Conservation (phyloP, 768 basidiomycete genomes). For the Candolleomyces efflorescens region DNA sequence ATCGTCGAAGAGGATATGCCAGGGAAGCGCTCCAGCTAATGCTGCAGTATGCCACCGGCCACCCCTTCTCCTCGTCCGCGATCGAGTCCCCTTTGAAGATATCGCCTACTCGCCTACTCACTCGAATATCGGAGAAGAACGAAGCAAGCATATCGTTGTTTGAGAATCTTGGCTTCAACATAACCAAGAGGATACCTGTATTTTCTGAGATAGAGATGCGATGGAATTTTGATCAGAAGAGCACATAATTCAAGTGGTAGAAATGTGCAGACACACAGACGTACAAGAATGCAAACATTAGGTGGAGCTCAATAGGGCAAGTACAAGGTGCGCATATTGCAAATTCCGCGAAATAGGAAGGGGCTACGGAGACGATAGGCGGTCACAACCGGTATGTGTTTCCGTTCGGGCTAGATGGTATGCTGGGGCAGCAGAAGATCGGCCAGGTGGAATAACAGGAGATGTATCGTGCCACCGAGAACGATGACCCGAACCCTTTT, state of each 20-base stretch:
- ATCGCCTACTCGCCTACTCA: conserved; percentile 49
- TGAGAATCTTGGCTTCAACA: conserved; percentile 66
- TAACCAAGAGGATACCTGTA: conserved; percentile 64
- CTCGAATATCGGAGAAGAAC: conserved; percentile 70
- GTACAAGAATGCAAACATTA: too few relatives aligned
- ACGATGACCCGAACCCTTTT: conserved; percentile 29
- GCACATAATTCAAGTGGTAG: too few relatives aligned
- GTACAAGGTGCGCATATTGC: too few relatives aligned
- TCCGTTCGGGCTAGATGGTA: too few relatives aligned
- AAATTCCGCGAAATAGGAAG: too few relatives aligned
- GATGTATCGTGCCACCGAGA: too few relatives aligned
- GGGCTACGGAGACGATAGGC: too few relatives aligned
- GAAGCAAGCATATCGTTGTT: conserved; percentile 69
- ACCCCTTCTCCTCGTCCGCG: conserved; percentile 24
- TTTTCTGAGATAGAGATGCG: conserved; percentile 87
- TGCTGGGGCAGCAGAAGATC: too few relatives aligned
- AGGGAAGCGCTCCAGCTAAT: conserved; percentile 59
- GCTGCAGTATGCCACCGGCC: conserved; percentile 62
- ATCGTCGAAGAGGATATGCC: conserved; percentile 67
- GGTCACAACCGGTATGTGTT: too few relatives aligned
- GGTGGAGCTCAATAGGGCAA: too few relatives aligned
- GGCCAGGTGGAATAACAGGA: too few relatives aligned
- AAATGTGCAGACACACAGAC: too few relatives aligned
- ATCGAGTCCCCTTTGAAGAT: conserved; percentile 19
- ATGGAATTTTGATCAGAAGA: conserved; percentile 17